Conservation (phyloP, 305 asterid species). For the Fraxinus angustifolia region DNA sequence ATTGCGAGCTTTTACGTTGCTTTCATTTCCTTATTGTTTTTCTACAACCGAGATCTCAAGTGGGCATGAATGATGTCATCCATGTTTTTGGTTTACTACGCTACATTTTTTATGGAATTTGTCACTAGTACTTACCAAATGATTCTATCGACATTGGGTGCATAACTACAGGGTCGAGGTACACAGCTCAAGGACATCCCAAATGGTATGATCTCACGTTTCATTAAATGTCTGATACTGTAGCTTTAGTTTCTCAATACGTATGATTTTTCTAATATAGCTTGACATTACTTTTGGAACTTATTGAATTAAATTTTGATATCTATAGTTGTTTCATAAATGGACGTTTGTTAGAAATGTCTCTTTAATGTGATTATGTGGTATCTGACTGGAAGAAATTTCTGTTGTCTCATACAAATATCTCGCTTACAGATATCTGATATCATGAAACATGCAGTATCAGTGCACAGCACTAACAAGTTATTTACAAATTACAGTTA, state of each 20-base stretch:
- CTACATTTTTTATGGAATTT: not conserved
- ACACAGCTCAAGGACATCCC: slow-evolving; percentile 86
- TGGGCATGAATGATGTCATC: not conserved
- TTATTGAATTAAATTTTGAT: not conserved
- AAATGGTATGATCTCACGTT: slow-evolving; percentile 52
- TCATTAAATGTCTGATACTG: not conserved
- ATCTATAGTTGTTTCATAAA: not conserved
- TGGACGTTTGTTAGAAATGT: not conserved
- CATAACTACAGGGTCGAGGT: slow-evolving; percentile 67
- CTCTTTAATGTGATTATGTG: not conserved
- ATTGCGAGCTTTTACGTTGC: not conserved
- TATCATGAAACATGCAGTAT: not conserved
- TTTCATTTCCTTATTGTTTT: not conserved
- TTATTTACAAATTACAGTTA: not conserved
- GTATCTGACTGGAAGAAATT: not conserved
- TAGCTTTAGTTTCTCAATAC: not conserved
- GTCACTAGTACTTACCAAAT: slow-evolving; percentile 20
- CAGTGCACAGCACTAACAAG: not conserved
- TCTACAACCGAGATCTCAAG: not conserved
- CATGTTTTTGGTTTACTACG: not conserved
- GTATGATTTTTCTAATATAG: not conserved
- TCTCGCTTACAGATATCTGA: not conserved
- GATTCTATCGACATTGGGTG: slow-evolving; percentile 17
- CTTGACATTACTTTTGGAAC: slow-evolving; percentile 1
- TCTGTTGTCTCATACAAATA: not conserved